Evolutionary conservation across 2,329 filamentous ascomycete species (phyloP).

Genomic region (Calonectria pseudoreteaudii): DNA sequence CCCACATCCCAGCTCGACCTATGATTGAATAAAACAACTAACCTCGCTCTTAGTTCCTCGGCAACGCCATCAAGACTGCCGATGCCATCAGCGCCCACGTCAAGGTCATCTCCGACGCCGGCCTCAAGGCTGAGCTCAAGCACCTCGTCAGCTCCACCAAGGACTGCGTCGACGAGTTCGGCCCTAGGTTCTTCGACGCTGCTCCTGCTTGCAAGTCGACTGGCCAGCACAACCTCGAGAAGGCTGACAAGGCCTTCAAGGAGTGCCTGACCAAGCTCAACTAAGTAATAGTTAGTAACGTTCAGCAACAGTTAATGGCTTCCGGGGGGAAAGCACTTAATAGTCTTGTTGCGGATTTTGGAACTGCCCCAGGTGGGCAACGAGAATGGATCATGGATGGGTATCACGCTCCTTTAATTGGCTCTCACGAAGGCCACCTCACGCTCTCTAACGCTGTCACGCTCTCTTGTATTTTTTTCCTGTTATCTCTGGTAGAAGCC

Average conservation of each 20-base stretch:
- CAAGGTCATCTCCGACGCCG: conserved; percentile 4
- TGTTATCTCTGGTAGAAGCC: not conserved
- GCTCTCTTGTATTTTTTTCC: not conserved
- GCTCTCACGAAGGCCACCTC: not conserved
- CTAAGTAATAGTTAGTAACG: not conserved
- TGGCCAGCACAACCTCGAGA: not conserved
- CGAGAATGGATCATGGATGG: not conserved
- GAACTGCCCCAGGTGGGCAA: not conserved
- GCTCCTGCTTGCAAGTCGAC: conserved; percentile 4
- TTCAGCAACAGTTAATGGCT: not conserved
- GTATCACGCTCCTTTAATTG: not conserved
- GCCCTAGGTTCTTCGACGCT: not conserved
- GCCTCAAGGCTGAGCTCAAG: conserved; percentile 6
- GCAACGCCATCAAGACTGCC: conserved; percentile 3
- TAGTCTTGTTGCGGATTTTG: not conserved
- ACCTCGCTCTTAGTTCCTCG: not conserved
- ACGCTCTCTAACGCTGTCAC: not conserved
- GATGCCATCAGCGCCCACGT: conserved; percentile 2
- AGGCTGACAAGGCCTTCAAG: conserved; percentile 1
- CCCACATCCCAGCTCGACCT: not conserved
- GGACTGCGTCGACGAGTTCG: not conserved
- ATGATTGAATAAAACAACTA: not conserved
- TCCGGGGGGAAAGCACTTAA: not conserved
- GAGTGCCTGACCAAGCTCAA: not conserved
- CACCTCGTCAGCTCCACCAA: not conserved